Evolutionary conservation across 2,329 filamentous ascomycete genomes (phyloP).

Genomic region (Blastomyces silverae): DNA sequence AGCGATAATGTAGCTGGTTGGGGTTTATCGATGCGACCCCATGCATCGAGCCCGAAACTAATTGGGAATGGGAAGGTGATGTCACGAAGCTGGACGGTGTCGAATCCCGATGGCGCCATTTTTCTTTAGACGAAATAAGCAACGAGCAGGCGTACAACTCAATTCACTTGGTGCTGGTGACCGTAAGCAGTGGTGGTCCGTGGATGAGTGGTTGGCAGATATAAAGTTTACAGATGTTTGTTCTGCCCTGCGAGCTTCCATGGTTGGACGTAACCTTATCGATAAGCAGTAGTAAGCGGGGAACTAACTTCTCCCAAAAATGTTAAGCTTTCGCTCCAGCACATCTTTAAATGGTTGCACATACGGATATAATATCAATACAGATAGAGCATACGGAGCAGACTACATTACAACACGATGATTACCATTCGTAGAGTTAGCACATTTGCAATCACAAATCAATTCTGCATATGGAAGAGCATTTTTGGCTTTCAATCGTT

Average conservation of each 20-base stretch:
- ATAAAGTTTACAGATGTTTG: neutral
- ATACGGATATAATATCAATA: too few species aligned
- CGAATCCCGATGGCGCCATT: neutral
- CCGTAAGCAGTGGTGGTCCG: neutral
- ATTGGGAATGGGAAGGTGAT: slow-evolving; percentile 41
- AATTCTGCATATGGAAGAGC: neutral
- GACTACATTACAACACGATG: too few species aligned
- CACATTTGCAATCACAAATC: too few species aligned
- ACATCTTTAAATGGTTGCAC: too few species aligned
- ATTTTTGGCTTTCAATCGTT: neutral
- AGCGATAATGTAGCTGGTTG: slow-evolving; percentile 43
- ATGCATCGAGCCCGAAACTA: slow-evolving; percentile 41
- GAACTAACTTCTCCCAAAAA: too few species aligned
- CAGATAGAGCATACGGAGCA: too few species aligned
- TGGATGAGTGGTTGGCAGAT: neutral
- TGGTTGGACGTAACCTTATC: too few species aligned
- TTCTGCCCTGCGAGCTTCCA: neutral
- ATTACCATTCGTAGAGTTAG: too few species aligned
- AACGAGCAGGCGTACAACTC: neutral
- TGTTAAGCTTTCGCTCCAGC: too few species aligned
- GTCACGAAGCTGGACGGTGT: slow-evolving; percentile 37
- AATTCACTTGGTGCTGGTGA: neutral
- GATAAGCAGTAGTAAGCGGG: too few species aligned
- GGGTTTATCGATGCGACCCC: slow-evolving; percentile 41
- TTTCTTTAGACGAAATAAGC: neutral